Percentiles rank a stretch among this genome's conserved stretches.
phyloP scores from a whole-genome alignment of 768 basidiomycete genomes.

The Lactifluus subvellereus region DNA sequence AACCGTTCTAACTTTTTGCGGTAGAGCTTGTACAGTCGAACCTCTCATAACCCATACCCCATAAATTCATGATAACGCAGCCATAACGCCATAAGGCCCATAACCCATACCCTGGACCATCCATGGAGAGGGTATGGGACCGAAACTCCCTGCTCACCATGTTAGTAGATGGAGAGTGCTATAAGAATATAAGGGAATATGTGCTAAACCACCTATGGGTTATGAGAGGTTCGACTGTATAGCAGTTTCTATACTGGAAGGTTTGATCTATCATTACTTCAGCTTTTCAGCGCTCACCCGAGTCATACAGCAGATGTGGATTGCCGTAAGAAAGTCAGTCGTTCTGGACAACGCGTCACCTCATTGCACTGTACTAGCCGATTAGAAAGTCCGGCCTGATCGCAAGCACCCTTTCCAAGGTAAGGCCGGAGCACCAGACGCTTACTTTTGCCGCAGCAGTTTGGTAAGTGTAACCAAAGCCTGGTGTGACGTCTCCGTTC shows the following conservation, averaged over 20 bases:
- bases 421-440: slow-evolving; percentile 59
- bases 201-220: no score
- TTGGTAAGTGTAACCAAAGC: slow-evolving; percentile 41
- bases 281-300: neutral
- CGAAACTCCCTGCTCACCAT: no score
- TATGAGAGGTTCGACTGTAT: no score
- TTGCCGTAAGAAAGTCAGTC: slow-evolving; percentile 74
- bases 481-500: slow-evolving; percentile 10
- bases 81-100: no score
- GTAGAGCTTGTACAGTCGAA: slow-evolving; percentile 78
- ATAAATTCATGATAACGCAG: no score
- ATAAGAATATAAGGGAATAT: no score
- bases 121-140: no score
- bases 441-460: slow-evolving; percentile 77
- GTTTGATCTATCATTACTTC: slow-evolving; percentile 31
- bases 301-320: slow-evolving; percentile 63
- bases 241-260: slow-evolving; percentile 95
- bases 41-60: no score
- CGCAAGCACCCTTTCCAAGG: slow-evolving; percentile 57
- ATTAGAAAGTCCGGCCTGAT: slow-evolving; percentile 83
- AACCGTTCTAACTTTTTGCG: slow-evolving; percentile 14
- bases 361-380: slow-evolving; percentile 83
- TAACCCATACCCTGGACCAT: no score
- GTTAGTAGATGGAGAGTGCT: no score
- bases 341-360: slow-evolving; percentile 82